These are phyloP conservation scores for Rhazya stricta DNA, from an alignment of 257 asterid species.

Conservation along the genomic window DNA sequence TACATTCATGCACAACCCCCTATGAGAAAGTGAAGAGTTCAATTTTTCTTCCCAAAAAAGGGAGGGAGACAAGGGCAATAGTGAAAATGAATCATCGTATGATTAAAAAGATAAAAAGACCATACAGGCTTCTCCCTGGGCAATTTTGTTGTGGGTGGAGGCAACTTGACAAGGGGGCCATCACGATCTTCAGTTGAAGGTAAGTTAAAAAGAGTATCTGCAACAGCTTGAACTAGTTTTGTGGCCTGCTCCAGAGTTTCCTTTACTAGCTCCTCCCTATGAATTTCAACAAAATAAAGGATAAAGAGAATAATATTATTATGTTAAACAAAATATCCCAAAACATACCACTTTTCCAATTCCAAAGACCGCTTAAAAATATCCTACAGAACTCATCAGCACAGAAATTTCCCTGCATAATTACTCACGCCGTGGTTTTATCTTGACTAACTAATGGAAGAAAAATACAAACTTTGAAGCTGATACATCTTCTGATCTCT, in stretches of 20 bases:
- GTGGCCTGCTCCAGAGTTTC: slow-evolving; percentile 63
- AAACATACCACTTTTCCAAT: not conserved
- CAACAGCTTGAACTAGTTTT: slow-evolving; percentile 75
- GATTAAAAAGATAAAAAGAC: not conserved
- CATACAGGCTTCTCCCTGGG: slow-evolving; percentile 89
- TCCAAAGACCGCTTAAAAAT: not conserved
- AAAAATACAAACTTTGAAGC: not conserved
- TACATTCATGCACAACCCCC: not conserved
- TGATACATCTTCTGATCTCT: not conserved
- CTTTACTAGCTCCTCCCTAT: slow-evolving; percentile 68
- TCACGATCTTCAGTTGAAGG: slow-evolving; percentile 67
- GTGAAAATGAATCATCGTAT: not conserved
- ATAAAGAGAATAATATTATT: not conserved
- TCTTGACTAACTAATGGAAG: not conserved
- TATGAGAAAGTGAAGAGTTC: no score
- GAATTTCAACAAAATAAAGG: not conserved
- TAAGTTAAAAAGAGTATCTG: slow-evolving; percentile 69
- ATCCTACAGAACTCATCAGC: not conserved
- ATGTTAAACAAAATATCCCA: slow-evolving; percentile 3
- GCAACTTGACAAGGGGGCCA: slow-evolving; percentile 76
- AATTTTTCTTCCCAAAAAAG: no score
- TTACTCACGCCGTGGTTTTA: not conserved
- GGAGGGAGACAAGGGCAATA: not conserved
- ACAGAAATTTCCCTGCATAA: not conserved
- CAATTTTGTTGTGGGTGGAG: slow-evolving; percentile 67